Base-by-base conservation (phyloP, 2,329 filamentous ascomycete species). In the Colletotrichum caudatum region DNA sequence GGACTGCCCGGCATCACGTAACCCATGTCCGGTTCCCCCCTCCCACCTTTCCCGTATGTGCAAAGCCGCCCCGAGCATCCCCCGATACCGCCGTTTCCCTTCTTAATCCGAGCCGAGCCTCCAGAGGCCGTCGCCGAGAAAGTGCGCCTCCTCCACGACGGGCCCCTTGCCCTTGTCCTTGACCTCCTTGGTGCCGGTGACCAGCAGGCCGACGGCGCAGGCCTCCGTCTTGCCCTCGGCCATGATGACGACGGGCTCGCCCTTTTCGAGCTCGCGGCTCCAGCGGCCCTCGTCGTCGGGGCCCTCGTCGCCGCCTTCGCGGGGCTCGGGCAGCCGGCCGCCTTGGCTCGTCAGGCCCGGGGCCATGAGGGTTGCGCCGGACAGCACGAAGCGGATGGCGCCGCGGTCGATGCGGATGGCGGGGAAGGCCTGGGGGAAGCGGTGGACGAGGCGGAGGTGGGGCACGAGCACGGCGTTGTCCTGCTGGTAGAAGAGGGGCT, bases 371-470 rank as follows among this genome's bases (percentile, higher is more conserved):
- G 95, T 94, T 0, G 96, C 96, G 56, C 96, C 96, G 1, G 91
- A 93, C 1, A 99, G 89, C 35, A 99, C 95, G 83, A 99, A 99
- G 73, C 96, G 93, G 78, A 99, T 98, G 6, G 96, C 96, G 73
- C 96, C 96, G 61, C 96, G 90, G 82, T 99, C 96, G 81, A 98
- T 97, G 71, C 95, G 92, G 69, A 99, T 87, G 64, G 90, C 92
- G 23, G 93, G 91, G 81, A 99, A 95, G 71, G 90, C 92, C 76
- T 90, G 85, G 12, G 96, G 96, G 84, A 95, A 98, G 76, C 92
- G 89, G 86, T 99, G 96, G 48, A 99, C 90, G 77, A 98, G 90
- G 59, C 89, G 89, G 16, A 99, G 91, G 82, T 98, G 96, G 0
- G 96, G 96, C 71, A 98, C 88, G 68, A 97, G 88, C 3, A 91